A percentile compares a stretch with the other conserved stretches of the same genome.
These are phyloP conservation scores for Metschnikowia corniflorae DNA, from an alignment of 805 yeast genomes.

Conservation along the genomic window DNA sequence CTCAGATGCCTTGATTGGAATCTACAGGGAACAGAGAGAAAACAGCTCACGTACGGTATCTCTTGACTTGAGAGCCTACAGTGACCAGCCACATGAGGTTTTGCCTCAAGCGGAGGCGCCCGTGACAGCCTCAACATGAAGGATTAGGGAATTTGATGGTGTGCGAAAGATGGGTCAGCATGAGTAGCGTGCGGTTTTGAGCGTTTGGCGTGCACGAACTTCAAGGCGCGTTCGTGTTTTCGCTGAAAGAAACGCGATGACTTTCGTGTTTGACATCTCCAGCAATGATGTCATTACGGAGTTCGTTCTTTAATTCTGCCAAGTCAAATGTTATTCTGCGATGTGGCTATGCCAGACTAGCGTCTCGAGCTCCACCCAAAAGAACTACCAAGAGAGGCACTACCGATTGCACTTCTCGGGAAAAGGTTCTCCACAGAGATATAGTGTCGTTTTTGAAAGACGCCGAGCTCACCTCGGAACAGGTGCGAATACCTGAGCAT, in stretches of 20 bases:
- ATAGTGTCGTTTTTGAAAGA: slow-evolving; percentile 20
- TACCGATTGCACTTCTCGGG: slow-evolving; percentile 26
- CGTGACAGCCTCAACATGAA: slow-evolving; percentile 1
- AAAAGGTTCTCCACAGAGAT: slow-evolving; percentile 25
- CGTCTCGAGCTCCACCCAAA: neutral
- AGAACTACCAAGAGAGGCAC: slow-evolving; percentile 31
- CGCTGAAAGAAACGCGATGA: too few species aligned
- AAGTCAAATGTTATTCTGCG: too few species aligned
- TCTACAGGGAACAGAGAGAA: slow-evolving; percentile 73
- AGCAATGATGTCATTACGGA: too few species aligned
- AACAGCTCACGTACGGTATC: slow-evolving; percentile 74
- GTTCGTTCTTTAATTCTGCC: too few species aligned
- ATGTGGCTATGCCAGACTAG: neutral
- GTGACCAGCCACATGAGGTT: slow-evolving; percentile 9
- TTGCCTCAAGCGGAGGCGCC: slow-evolving; percentile 3
- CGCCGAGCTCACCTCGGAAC: slow-evolving; percentile 11
- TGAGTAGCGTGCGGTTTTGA: too few species aligned
- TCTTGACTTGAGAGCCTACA: slow-evolving; percentile 61
- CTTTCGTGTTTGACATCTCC: too few species aligned
- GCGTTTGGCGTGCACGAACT: too few species aligned
- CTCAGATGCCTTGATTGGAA: slow-evolving; percentile 90
- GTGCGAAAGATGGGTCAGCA: too few species aligned
- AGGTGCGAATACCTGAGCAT: slow-evolving; percentile 20
- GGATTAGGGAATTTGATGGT: too few species aligned
- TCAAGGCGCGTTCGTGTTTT: too few species aligned